Evolutionary conservation across 768 basidiomycete species (phyloP).

Genomic region (Russula virescens): DNA sequence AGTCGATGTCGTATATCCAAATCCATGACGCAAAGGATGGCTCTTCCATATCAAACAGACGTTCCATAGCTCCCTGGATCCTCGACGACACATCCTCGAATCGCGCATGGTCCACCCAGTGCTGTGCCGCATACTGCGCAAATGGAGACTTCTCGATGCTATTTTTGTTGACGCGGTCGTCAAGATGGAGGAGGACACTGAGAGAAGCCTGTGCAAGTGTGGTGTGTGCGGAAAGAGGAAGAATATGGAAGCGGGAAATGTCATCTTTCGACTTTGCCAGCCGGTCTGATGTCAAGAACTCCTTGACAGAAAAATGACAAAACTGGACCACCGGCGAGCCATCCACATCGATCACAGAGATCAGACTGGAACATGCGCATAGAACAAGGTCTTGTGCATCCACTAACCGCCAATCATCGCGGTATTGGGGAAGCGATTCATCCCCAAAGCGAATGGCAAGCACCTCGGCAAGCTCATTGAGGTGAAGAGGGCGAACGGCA

Average conservation of each 20-base stretch:
- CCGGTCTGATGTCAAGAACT: slow-evolving; percentile 3
- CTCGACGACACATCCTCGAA: background rate
- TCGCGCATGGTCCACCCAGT: slow-evolving; percentile 5
- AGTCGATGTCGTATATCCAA: slow-evolving; percentile 3
- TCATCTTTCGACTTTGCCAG: background rate
- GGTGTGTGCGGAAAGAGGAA: background rate
- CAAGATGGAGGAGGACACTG: background rate
- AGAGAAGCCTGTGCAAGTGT: slow-evolving; percentile 4
- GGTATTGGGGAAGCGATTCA: background rate
- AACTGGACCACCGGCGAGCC: slow-evolving; percentile 1
- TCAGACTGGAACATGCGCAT: background rate
- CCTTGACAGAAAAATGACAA: slow-evolving; percentile 8
- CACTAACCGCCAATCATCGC: background rate
- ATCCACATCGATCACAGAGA: background rate
- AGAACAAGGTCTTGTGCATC: background rate
- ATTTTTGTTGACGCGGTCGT: background rate
- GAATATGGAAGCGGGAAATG: background rate
- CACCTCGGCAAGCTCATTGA: slow-evolving; percentile 10
- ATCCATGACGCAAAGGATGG: slow-evolving; percentile 3
- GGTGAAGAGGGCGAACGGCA: slow-evolving; percentile 1
- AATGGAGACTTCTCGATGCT: background rate
- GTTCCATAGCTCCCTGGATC: background rate
- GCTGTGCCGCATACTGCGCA: background rate
- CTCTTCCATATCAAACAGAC: background rate
- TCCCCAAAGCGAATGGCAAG: background rate